Evolutionary conservation across 805 yeast species (phyloP).

Genomic region (Spencermartinsiella europaea): DNA sequence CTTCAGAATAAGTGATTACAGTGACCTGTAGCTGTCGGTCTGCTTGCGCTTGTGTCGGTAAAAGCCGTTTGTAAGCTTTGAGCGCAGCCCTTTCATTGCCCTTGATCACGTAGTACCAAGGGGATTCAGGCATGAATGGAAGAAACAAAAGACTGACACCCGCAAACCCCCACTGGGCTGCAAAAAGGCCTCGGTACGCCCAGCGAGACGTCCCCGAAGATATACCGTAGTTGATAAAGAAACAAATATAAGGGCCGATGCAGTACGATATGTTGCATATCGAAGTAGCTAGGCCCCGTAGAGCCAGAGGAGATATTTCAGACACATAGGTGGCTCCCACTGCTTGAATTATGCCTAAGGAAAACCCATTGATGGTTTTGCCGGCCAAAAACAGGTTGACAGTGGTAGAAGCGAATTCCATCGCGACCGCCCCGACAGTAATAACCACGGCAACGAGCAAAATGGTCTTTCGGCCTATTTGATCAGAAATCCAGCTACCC

Average conservation of each 20-base stretch:
- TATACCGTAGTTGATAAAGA: constrained; percentile 44
- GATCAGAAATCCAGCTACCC: constrained; percentile 5
- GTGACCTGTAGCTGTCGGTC: constrained; percentile 8
- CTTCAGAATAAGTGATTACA: constrained; percentile 45
- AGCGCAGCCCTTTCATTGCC: constrained; percentile 41
- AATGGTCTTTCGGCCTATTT: constrained; percentile 3
- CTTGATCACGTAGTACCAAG: constrained; percentile 48
- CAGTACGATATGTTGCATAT: constrained; percentile 45
- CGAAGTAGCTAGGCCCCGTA: constrained; percentile 6
- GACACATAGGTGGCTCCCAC: constrained; percentile 5
- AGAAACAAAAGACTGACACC: not conserved
- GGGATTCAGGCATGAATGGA: constrained; percentile 39
- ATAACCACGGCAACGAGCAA: constrained; percentile 2
- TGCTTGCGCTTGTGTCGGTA: constrained; percentile 32
- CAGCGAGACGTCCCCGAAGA: constrained; percentile 24
- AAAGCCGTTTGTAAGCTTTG: constrained; percentile 35
- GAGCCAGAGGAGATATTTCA: constrained; percentile 8
- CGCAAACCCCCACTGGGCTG: constrained; percentile 45
- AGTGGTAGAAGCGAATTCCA: constrained; percentile 7
- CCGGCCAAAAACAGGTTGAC: constrained; percentile 8
- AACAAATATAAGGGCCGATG: constrained; percentile 50
- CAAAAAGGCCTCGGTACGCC: constrained; percentile 51
- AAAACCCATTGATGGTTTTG: constrained; percentile 9
- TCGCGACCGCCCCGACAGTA: constrained; percentile 7
- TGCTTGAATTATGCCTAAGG: constrained; percentile 4